Evolutionary conservation across 2,329 filamentous ascomycete genomes (phyloP), one percentile per base, ranked within the genome.

Genomic region (Apiospora koreana): DNA sequence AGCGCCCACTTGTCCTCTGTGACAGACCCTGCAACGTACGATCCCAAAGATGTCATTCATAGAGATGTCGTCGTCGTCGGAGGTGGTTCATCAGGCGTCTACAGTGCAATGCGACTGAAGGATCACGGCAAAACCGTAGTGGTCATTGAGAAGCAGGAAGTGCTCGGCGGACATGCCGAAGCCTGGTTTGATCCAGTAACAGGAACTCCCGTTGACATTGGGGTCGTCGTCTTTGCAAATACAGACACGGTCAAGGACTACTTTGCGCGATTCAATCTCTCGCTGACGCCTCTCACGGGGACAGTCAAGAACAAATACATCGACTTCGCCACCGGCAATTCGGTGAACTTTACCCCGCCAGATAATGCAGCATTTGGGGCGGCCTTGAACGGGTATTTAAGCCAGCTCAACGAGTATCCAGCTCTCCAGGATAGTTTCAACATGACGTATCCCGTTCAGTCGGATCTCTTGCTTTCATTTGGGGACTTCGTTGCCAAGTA

Each of bases 121-220:
- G 69, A 71, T 41, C 21, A 38, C 23, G 48, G 64, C 28, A 54
- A 69, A 38, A 71, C 23, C 5, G 38, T 71, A 7, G 46, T 50
- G 18, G 45, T 71, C 28, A 8, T 71, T 3, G 69, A 71, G 16
- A 43, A 41, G 23, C 38, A 71, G 10, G 41, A 38, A 31, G 12
- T 54, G 38, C 31, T 71, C 10, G 69, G 69, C 10, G 69, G 69
- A 1, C 69, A 71, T 46, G 58, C 69, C 18, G 46, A 71, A 25
- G 58, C 67, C 14, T 71, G 69, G 45, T 28, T 45, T 28, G 69
- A 69, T 21, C 69, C 69, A 5, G 18, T n/a, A 16, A 69, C 67
- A 0, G 50, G 58, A 1, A 31, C 35, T 12, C 54, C 67, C 6
- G 28, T 71, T 21, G 54, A 71, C 16, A 43, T 69, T 4, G 69